A percentile compares a stretch with the other conserved stretches of the same genome.
Conservation (phyloP, 1,139 yeast genomes). For the Debaryomycetaceae sp. region DNA sequence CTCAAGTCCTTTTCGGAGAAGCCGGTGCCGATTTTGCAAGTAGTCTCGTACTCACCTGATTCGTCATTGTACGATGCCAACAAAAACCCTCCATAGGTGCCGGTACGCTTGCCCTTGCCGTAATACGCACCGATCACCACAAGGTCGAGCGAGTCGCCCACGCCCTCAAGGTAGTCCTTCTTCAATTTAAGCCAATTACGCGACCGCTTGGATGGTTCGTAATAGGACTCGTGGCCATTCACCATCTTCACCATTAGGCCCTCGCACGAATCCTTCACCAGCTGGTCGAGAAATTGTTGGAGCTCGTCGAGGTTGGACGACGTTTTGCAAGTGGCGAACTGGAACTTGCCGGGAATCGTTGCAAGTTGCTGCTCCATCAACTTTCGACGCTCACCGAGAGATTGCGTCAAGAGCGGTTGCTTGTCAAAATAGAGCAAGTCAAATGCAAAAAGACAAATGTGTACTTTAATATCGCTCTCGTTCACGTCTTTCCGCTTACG, state of each 20-base stretch:
- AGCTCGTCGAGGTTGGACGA: conserved; percentile 69
- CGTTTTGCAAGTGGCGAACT: conserved; percentile 67
- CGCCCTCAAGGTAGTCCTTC: conserved; percentile 87
- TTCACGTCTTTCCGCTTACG: conserved; percentile 91
- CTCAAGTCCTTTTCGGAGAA: conserved; percentile 78
- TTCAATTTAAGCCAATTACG: conserved; percentile 92
- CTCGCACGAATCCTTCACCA: conserved; percentile 85
- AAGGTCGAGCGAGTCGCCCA: conserved; percentile 89
- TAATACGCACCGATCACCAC: conserved; percentile 91
- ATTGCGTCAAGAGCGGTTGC: conserved; percentile 53
- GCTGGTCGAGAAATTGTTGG: conserved; percentile 78
- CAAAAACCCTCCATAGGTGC: conserved; percentile 86
- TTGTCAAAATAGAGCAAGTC: conserved; percentile 72
- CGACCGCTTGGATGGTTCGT: conserved; percentile 92
- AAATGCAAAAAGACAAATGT: conserved; percentile 86
- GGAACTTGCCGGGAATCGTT: conserved; percentile 66
- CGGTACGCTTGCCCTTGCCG: conserved; percentile 93
- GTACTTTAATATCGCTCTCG: conserved; percentile 76
- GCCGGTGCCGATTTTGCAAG: conserved; percentile 97
- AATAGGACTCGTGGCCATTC: conserved; percentile 68
- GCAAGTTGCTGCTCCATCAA: conserved; percentile 45
- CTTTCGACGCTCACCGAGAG: conserved; percentile 62
- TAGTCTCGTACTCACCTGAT: conserved; percentile 85
- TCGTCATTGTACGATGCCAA: conserved; percentile 85
- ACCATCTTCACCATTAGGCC: conserved; percentile 93